Conservation (phyloP, 768 basidiomycete species). For the Russula brevipes region DNA sequence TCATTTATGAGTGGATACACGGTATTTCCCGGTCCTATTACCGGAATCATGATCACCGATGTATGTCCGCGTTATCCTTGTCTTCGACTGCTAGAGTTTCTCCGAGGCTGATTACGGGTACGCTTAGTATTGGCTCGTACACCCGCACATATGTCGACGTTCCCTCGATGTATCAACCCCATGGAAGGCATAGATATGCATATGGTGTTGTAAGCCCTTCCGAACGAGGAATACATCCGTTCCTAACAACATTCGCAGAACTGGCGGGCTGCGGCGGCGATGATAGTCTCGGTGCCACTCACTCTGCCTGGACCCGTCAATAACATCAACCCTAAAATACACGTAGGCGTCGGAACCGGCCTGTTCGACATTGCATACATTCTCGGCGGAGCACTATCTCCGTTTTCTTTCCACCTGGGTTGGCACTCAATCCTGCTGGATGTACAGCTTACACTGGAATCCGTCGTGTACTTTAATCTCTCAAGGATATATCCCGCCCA, state of each 20-base stretch:
- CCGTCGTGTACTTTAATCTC: conserved; percentile 15
- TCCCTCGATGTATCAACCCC: conserved; percentile 63
- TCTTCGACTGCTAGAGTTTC: too few relatives aligned
- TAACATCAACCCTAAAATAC: too few relatives aligned
- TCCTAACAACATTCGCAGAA: conserved; percentile 45
- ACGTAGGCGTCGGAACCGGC: too few relatives aligned
- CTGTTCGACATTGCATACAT: too few relatives aligned
- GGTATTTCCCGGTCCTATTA: conserved; percentile 81
- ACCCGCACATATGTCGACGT: conserved; percentile 67
- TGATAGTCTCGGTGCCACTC: conserved; percentile 63
- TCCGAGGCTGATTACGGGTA: neutral
- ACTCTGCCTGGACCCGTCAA: conserved; percentile 68
- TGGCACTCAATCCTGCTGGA: neutral
- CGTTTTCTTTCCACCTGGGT: too few relatives aligned
- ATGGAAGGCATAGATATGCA: conserved; percentile 71
- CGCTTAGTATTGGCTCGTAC: conserved; percentile 69
- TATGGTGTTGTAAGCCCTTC: conserved; percentile 51
- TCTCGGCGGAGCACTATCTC: too few relatives aligned
- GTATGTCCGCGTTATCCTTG: conserved; percentile 34
- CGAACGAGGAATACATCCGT: neutral
- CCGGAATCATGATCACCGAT: conserved; percentile 62
- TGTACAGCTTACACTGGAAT: conserved; percentile 23
- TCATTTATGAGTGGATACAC: conserved; percentile 80
- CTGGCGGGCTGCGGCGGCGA: conserved; percentile 69
- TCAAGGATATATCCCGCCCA: conserved; percentile 20